A percentile compares a stretch with the other conserved stretches of the same genome.
phyloP scores from a whole-genome alignment of 495 filamentous ascomycete genomes.

The Penicillium canariense region DNA sequence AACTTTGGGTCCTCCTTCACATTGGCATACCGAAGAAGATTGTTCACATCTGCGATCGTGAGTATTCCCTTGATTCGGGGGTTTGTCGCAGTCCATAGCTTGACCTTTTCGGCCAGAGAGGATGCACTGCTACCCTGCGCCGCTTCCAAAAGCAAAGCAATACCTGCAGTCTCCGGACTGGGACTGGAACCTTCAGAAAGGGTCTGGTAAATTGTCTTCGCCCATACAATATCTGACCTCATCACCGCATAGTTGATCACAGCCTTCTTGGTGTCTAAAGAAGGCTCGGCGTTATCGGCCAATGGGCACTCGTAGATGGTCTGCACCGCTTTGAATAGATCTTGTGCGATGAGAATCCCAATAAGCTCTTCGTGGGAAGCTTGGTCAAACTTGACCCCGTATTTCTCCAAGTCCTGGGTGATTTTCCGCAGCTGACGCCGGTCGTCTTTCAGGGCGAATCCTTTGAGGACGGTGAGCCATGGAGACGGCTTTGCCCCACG shows the following conservation, averaged over 20 bases:
- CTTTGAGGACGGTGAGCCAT: slow-evolving; percentile 62
- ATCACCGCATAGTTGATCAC: slow-evolving; percentile 57
- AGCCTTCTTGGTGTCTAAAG: slow-evolving; percentile 43
- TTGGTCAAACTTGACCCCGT: slow-evolving; percentile 35
- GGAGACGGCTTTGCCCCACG: slow-evolving; percentile 34
- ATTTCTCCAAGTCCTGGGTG: slow-evolving; percentile 26
- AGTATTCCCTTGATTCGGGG: slow-evolving; percentile 43
- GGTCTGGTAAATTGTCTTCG: slow-evolving; percentile 57
- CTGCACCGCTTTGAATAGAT: slow-evolving; percentile 36
- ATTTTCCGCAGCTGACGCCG: slow-evolving; percentile 40
- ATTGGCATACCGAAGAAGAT: slow-evolving; percentile 70
- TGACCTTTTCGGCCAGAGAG: slow-evolving; percentile 63
- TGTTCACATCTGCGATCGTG: slow-evolving; percentile 70
- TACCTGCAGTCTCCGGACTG: slow-evolving; percentile 58
- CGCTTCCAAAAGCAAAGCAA: slow-evolving; percentile 73
- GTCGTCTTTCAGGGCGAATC: slow-evolving; percentile 64
- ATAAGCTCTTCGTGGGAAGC: slow-evolving; percentile 39
- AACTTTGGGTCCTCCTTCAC: slow-evolving; percentile 65
- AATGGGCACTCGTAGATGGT: slow-evolving; percentile 58
- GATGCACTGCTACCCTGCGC: slow-evolving; percentile 66
- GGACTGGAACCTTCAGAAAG: slow-evolving; percentile 52
- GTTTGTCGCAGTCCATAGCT: slow-evolving; percentile 47
- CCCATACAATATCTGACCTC: slow-evolving; percentile 61
- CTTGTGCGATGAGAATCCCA: slow-evolving; percentile 36
- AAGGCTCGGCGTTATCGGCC: slow-evolving; percentile 36